Evolutionary conservation across 148 eudicot genomes (phyloP).

Genomic region (Dianthus caryophyllus): DNA sequence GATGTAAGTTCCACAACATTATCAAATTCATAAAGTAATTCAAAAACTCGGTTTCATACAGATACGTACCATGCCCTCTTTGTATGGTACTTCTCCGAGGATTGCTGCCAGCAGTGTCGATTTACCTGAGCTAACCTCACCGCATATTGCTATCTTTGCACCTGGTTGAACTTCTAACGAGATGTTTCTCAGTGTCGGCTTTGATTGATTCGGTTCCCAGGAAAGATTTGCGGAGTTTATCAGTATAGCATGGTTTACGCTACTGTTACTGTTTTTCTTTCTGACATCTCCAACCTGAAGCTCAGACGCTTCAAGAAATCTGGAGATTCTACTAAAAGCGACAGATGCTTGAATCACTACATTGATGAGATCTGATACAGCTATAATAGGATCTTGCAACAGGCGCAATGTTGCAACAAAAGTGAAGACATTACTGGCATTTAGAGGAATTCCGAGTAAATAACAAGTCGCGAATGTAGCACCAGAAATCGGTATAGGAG

Average conservation of each 20-base stretch:
- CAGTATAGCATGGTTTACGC: constrained; percentile 17
- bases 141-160: constrained; percentile 67
- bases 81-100: constrained; percentile 66
- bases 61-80: constrained; percentile 54
- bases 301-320: constrained; percentile 65
- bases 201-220: constrained; percentile 46
- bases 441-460: constrained; percentile 42
- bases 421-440: constrained; percentile 69
- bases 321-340: constrained; percentile 51
- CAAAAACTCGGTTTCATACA: neutral
- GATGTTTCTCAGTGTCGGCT: constrained; percentile 46
- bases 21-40: neutral
- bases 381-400: constrained; percentile 61
- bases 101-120: constrained; percentile 66
- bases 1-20: neutral
- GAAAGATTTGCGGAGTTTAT: constrained; percentile 47
- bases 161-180: constrained; percentile 44
- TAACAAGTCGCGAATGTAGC: constrained; percentile 72
- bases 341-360: constrained; percentile 66
- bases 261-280: constrained; percentile 18
- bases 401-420: constrained; percentile 63
- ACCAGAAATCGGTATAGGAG: constrained; percentile 60
- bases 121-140: constrained; percentile 83
- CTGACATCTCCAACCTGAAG: constrained; percentile 38
- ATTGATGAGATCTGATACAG: constrained; percentile 57